Evolutionary conservation across 2,329 filamentous ascomycete species (phyloP).

Genomic region (Sporothrix variecibatus): DNA sequence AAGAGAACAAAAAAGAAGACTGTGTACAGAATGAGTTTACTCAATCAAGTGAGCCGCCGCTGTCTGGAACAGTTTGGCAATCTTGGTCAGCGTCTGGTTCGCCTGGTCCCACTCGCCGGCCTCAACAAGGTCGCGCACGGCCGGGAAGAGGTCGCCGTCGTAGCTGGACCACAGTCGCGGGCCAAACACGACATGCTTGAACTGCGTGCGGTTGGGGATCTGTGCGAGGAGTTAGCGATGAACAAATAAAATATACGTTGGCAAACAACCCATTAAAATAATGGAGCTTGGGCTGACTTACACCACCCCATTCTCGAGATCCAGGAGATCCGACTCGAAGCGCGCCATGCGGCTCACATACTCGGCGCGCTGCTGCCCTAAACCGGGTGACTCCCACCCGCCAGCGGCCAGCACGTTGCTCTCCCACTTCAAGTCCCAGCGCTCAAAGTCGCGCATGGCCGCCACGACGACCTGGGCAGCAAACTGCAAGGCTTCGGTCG

Average conservation of each 20-base stretch:
- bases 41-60: slow-evolving; percentile 50
- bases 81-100: slow-evolving; percentile 68
- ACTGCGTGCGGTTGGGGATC: slow-evolving; percentile 86
- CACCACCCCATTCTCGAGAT: slow-evolving; percentile 72
- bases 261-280: too few relatives aligned
- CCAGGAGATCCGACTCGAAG: slow-evolving; percentile 83
- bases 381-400: slow-evolving; percentile 72
- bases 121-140: slow-evolving; percentile 79
- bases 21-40: background rate
- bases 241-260: background rate
- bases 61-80: slow-evolving; percentile 64
- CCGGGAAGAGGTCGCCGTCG: slow-evolving; percentile 72
- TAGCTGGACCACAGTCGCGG: slow-evolving; percentile 75
- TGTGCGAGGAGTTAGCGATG: slow-evolving; percentile 39
- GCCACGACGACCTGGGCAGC: slow-evolving; percentile 63
- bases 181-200: slow-evolving; percentile 89
- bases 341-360: slow-evolving; percentile 78
- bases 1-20: background rate
- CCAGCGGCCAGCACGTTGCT: slow-evolving; percentile 67
- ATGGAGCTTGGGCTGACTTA: too few relatives aligned
- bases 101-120: slow-evolving; percentile 69
- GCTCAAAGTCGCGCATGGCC: slow-evolving; percentile 65
- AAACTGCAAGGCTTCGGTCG: slow-evolving; percentile 61
- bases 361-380: slow-evolving; percentile 67
- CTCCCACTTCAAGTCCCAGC: slow-evolving; percentile 79